These are phyloP conservation scores for Starmerella scarabaei DNA, from an alignment of 805 yeast species.

Conservation along the genomic window DNA sequence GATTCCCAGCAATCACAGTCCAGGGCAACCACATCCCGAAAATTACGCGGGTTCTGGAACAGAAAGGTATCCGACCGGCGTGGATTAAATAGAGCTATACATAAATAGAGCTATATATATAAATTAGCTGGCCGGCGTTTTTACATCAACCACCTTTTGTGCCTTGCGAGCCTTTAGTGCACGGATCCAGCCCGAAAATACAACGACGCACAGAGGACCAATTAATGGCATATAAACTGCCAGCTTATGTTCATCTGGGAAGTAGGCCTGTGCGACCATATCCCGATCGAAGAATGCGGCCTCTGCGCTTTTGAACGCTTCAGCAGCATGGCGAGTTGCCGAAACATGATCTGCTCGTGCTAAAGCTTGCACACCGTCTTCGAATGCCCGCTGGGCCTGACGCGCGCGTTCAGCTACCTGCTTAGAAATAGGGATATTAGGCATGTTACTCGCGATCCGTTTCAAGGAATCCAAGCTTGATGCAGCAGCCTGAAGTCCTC, in stretches of 20 bases:
- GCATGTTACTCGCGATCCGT: slow-evolving; percentile 53
- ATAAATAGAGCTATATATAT: not conserved
- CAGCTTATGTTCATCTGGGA: slow-evolving; percentile 89
- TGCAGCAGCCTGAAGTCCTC: slow-evolving; percentile 48
- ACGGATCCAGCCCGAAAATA: slow-evolving; percentile 25
- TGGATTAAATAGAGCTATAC: slow-evolving; percentile 47
- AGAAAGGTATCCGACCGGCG: slow-evolving; percentile 37
- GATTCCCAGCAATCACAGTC: slow-evolving; percentile 59
- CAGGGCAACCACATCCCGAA: slow-evolving; percentile 75
- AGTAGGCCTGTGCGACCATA: slow-evolving; percentile 89
- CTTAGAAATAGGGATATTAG: slow-evolving; percentile 73
- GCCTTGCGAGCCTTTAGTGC: slow-evolving; percentile 2
- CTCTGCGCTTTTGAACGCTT: slow-evolving; percentile 50
- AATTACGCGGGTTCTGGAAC: slow-evolving; percentile 35
- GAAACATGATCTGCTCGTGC: slow-evolving; percentile 28
- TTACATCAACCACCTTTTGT: too few relatives aligned
- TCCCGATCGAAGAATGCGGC: slow-evolving; percentile 83
- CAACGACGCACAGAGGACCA: slow-evolving; percentile 71
- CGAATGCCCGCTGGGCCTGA: slow-evolving; percentile 36
- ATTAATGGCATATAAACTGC: slow-evolving; percentile 85
- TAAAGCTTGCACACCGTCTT: slow-evolving; percentile 29
- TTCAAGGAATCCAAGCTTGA: slow-evolving; percentile 62
- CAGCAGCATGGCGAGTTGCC: slow-evolving; percentile 33
- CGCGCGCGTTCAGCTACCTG: slow-evolving; percentile 48
- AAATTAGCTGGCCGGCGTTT: too few relatives aligned